Conservation (phyloP, 768 basidiomycete genomes). For the Hypholoma fasciculare region DNA sequence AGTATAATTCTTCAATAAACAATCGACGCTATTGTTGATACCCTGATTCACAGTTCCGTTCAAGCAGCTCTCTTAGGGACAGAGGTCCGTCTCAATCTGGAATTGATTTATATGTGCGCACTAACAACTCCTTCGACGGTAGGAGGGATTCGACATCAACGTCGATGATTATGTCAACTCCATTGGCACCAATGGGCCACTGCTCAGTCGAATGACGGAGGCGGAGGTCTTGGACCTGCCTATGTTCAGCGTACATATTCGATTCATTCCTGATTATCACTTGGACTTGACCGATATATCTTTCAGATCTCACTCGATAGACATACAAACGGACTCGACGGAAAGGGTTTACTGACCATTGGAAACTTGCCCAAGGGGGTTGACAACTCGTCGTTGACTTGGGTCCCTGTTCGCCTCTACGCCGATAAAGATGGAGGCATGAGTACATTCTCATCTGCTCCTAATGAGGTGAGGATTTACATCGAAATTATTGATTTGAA, state of each 20-base stretch:
- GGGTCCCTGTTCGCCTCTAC: constrained; percentile 68
- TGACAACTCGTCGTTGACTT: constrained; percentile 56
- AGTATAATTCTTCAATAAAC: background rate
- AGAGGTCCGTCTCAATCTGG: background rate
- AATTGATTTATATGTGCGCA: background rate
- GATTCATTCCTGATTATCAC: background rate
- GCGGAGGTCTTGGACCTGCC: constrained; percentile 41
- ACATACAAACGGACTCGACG: constrained; percentile 56
- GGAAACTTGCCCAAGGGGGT: constrained; percentile 61
- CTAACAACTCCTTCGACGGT: background rate
- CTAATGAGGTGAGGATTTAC: constrained; percentile 50
- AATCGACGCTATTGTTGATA: background rate
- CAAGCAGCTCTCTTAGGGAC: constrained; percentile 12
- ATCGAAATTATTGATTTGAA: background rate
- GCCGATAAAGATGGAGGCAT: constrained; percentile 53
- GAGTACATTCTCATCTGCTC: constrained; percentile 49
- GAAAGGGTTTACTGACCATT: constrained; percentile 58
- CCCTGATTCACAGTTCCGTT: constrained; percentile 10
- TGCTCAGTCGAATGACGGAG: constrained; percentile 47
- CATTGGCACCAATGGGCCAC: constrained; percentile 40
- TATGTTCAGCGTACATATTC: constrained; percentile 45
- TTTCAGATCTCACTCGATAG: constrained; percentile 54
- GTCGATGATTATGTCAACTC: constrained; percentile 38
- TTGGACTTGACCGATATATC: background rate
- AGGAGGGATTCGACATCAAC: constrained; percentile 23